A percentile compares a stretch with the other conserved stretches of the same genome.
phyloP scores from a whole-genome alignment of 2,329 filamentous ascomycete genomes.

The Boeremia lycopersici region DNA sequence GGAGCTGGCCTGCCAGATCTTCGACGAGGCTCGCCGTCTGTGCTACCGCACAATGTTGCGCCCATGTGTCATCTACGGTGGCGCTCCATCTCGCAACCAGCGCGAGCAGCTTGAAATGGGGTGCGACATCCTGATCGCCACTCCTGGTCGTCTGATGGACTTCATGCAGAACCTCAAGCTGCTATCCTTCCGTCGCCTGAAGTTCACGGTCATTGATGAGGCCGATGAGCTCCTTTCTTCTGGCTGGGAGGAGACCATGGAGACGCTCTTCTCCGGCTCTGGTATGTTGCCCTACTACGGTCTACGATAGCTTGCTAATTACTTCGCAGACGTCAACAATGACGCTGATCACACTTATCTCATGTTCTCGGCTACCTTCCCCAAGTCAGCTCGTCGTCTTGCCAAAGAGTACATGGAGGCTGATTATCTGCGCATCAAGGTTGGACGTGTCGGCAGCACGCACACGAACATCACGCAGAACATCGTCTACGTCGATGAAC shows the following conservation, averaged over 20 bases:
- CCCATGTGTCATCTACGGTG: constrained; percentile 88
- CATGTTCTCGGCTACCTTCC: constrained; percentile 96
- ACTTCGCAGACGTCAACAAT: constrained; percentile 69
- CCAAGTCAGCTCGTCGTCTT: constrained; percentile 75
- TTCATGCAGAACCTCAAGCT: constrained; percentile 75
- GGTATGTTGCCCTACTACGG: constrained; percentile 61
- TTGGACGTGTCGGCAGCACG: constrained; percentile 84
- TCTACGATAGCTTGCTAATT: constrained; percentile 17
- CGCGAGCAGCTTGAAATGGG: constrained; percentile 76
- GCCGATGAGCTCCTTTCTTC: constrained; percentile 87
- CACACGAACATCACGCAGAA: constrained; percentile 82
- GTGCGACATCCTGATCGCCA: constrained; percentile 87
- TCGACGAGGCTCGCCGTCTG: constrained; percentile 88
- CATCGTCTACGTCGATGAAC: constrained; percentile 69
- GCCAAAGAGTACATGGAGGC: constrained; percentile 76
- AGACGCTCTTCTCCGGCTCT: constrained; percentile 77
- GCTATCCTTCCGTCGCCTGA: constrained; percentile 75
- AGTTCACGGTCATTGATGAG: constrained; percentile 71
- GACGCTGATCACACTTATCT: constrained; percentile 72
- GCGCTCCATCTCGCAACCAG: constrained; percentile 73
- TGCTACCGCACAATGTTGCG: constrained; percentile 96
- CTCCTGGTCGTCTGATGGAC: constrained; percentile 83
- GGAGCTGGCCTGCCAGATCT: constrained; percentile 92
- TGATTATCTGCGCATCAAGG: constrained; percentile 78
- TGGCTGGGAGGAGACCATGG: constrained; percentile 80